Evolutionary conservation across 331 rosid genomes (phyloP), one percentile per base, ranked within the genome.

Genomic region (Quercus lobata): DNA sequence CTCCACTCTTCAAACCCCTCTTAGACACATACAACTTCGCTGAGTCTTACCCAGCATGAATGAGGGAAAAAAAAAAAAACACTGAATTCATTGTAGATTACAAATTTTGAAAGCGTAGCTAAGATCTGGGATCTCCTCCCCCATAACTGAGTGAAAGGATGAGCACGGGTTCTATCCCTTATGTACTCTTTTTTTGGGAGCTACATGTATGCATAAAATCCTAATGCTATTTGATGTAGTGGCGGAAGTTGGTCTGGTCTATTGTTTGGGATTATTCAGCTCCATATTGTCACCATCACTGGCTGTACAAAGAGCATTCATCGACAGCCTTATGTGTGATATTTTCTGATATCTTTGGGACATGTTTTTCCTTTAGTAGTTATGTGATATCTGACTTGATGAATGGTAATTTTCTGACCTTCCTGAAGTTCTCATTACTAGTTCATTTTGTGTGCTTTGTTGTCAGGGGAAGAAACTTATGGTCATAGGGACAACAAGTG

Each of bases 401-500:
- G 44, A 46, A 30, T 63, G 54, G 10, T 58, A 70, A 63, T 82
- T 53, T 74, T 73, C 66, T 81, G 17, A 22, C 55, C 66, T 72
- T 71, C 19, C 21, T 37, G 14, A 69, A 68, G 57, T 63, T 69
- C 49, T 53, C 24, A 72, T 69, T 76, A 35, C 32, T 61, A 66
- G 73, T 68, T 63, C 52, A 37, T 66, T 37, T 77, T 72, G 76
- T 32, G 15, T 69, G 61, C 53, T 65, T 41, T 74, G 62, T 69
- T 85, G 80, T 73, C 88, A 95, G 99, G 98, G 98, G 35, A 95
- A 93, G 84, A 95, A 93, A 77, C 98, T 95, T 82, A 84, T 93
- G 87, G 97, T 93, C 69, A 76, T 95, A 74, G 97, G 97, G 58
- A 95, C 99, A 7, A 93, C 97, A n/a, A 91, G 99, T 84, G 97